These are phyloP conservation scores for Hygrocybe coccinea DNA, from an alignment of 768 basidiomycete genomes.

Conservation along the genomic window DNA sequence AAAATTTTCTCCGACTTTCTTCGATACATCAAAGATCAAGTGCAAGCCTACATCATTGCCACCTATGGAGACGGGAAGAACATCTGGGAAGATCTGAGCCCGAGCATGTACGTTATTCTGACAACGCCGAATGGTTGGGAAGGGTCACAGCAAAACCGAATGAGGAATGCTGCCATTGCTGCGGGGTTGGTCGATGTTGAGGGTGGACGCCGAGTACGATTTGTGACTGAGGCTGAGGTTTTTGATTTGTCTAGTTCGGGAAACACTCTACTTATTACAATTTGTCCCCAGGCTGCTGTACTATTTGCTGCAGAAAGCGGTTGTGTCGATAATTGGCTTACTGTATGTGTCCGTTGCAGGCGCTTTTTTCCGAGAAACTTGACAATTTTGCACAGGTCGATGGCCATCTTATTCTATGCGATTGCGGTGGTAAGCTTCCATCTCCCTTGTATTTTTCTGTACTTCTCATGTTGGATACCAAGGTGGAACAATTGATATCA, in stretches of 20 bases:
- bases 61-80: slow-evolving; percentile 37
- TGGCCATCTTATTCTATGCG: no score
- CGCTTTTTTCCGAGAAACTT: no score
- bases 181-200: slow-evolving; percentile 46
- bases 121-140: slow-evolving; percentile 61
- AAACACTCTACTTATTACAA: no score
- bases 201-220: slow-evolving; percentile 40
- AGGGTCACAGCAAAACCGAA: slow-evolving; percentile 47
- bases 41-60: slow-evolving; percentile 41
- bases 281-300: no score
- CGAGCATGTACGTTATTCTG: slow-evolving; percentile 42
- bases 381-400: no score
- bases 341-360: no score
- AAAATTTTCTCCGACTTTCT: slow-evolving; percentile 49
- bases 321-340: no score
- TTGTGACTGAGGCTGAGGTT: slow-evolving; percentile 62
- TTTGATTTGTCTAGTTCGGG: slow-evolving; percentile 17
- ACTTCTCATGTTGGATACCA: no score
- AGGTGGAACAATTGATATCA: no score
- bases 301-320: no score
- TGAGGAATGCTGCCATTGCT: slow-evolving; percentile 45
- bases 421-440: no score
- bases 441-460: no score
- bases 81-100: slow-evolving; percentile 39
- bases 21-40: slow-evolving; percentile 40